Evolutionary conservation across 2,329 filamentous ascomycete species (phyloP), one percentile per base, ranked within the genome.

Genomic region (Alternaria brassicae): DNA sequence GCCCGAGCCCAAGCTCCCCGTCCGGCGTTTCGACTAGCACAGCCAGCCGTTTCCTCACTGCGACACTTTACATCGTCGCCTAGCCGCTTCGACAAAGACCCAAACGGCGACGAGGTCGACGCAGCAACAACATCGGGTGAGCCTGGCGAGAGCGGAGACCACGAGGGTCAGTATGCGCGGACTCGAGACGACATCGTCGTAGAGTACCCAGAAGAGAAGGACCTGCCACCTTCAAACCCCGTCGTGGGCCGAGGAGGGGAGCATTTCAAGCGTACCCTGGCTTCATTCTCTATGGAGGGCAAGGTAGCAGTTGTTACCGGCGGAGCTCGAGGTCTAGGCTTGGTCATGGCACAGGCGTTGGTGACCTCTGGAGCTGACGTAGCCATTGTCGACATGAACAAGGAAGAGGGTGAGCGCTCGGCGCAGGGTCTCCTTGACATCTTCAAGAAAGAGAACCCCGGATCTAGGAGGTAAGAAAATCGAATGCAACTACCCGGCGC

Each of bases 381-480:
- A 62, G 94, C 94, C 40, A 91, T 98, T 78, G 92, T 97, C 39
- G 94, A 98, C 77, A 83, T 97, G 81, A 97, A 98, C 81, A 90
- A 91, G 82, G 90, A 94, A 39, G 92, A 97, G 79, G 94, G 91
- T 9, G 84, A 89, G 73, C 87, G 87, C 70, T 91, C 95, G 75
- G 92, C 92, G 15, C 75, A 87, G 67, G 85, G 87, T 62, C 84
- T 97, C 30, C 83, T 94, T 66, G 86, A 91, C 30, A 86, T 89
- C 25, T 96, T 96, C 83, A 84, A 86, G 72, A 85, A 86, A 62
- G 91, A 95, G 74, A 93, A 96, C 76, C 92, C 93, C 13, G 88
- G 88, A 52, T 84, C 90, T 21, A 85, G 88, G 63, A 84, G 85
- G 88, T 91, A 80, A 68, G 63, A 25, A 4, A 19, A 4, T 5